Conservation (phyloP, 257 asterid genomes). For the Plantago elongata region DNA sequence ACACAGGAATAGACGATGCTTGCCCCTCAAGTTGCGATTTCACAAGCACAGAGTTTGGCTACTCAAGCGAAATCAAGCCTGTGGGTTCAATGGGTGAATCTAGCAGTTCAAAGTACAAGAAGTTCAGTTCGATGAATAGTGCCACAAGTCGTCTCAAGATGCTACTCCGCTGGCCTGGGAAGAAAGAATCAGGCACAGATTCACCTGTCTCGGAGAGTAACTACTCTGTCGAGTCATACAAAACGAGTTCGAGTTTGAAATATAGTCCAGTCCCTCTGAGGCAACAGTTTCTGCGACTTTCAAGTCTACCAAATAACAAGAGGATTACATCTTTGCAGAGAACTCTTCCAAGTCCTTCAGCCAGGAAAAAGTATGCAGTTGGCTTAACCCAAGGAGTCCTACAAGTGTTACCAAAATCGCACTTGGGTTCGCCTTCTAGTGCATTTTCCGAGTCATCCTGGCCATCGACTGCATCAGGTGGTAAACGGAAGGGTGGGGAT, state of each 20-base stretch:
- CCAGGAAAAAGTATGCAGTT: constrained; percentile 55
- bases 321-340: constrained; percentile 25
- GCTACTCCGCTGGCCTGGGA: constrained; percentile 36
- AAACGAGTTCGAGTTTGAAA: constrained; percentile 18
- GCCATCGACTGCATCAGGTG: constrained; percentile 31
- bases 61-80: constrained; percentile 38
- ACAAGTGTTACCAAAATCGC: constrained; percentile 35
- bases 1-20: constrained; percentile 36
- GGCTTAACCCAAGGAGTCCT: constrained; percentile 49
- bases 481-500: constrained; percentile 21
- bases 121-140: constrained; percentile 23
- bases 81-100: constrained; percentile 30
- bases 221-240: constrained; percentile 25
- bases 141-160: constrained; percentile 40
- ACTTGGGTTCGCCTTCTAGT: constrained; percentile 50
- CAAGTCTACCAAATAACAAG: constrained; percentile 43
- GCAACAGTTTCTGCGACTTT: constrained; percentile 34
- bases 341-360: constrained; percentile 40
- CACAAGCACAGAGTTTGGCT: constrained; percentile 24
- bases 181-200: constrained; percentile 22
- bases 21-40: constrained; percentile 27
- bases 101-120: constrained; percentile 17
- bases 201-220: constrained; percentile 21
- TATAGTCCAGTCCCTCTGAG: constrained; percentile 44
- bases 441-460: constrained; percentile 57